A percentile compares a stretch with the other conserved stretches of the same genome.
Evolutionary conservation across 2,329 filamentous ascomycete genomes (phyloP).

Genomic region (Botrytis fragariae): DNA sequence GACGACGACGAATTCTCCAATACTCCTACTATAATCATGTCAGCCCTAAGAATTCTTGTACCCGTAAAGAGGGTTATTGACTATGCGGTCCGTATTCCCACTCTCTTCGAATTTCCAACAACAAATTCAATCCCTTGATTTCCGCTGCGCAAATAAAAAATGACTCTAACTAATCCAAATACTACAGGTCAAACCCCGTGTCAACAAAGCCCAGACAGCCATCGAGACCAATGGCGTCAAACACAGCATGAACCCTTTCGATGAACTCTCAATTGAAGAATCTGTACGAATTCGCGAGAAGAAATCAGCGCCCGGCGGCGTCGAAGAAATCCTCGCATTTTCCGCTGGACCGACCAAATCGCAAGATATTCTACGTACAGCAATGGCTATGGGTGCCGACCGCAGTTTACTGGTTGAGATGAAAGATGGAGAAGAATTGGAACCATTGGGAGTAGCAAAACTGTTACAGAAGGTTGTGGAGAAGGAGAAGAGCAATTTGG

Average conservation of each 20-base stretch:
- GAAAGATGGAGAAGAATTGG: slow-evolving; percentile 71
- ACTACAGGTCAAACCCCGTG: slow-evolving; percentile 62
- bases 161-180: background rate
- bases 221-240: slow-evolving; percentile 93
- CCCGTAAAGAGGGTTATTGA: slow-evolving; percentile 84
- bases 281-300: slow-evolving; percentile 91
- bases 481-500: slow-evolving; percentile 83
- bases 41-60: slow-evolving; percentile 70
- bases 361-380: slow-evolving; percentile 84
- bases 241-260: slow-evolving; percentile 98
- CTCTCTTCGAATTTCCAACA: background rate
- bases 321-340: slow-evolving; percentile 89
- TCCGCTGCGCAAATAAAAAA: background rate
- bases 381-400: slow-evolving; percentile 98
- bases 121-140: background rate
- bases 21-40: slow-evolving; percentile 46
- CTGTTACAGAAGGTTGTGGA: slow-evolving; percentile 76
- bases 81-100: slow-evolving; percentile 61
- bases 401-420: slow-evolving; percentile 83
- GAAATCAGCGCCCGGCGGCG: slow-evolving; percentile 66
- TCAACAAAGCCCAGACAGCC: slow-evolving; percentile 73
- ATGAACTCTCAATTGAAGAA: slow-evolving; percentile 97
- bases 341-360: slow-evolving; percentile 85
- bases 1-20: background rate
- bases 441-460: slow-evolving; percentile 92